Evolutionary conservation across 1,284 basidiomycete species (phyloP), one percentile per base, ranked within the genome.

Genomic region (Athelia sp.): DNA sequence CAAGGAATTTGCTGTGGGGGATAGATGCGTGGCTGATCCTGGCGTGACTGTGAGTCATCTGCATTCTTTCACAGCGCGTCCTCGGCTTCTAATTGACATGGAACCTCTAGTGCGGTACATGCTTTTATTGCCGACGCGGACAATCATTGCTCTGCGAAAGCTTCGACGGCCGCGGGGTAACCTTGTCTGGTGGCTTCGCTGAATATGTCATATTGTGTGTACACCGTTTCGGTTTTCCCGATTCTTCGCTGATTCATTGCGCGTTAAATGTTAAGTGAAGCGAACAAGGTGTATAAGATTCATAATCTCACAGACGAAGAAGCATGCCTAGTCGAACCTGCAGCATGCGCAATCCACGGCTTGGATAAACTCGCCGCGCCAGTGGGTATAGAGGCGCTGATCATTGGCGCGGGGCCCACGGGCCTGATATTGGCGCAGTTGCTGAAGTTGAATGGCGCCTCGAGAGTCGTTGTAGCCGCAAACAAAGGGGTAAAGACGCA

Each of bases 91-190:
- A 35, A 21, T 48, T 47, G 47, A 22, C 32, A 31, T 24, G 24
- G 17, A 9, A 22, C 22, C n/a, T 2, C 22, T 48, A 89, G 85
- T 93, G 91, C 63, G 83, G 82, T 11, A 70, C 74, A 51, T 93
- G 91, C 67, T 90, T 90, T 72, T 92, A 82, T 68, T 93, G 91
- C 65, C 79, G 89, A 35, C 79, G 87, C 47, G 90, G 90, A 4
- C 67, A 84, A 68, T 72, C 78, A 50, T 65, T 88, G 58, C 62
- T 88, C 61, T 94, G 90, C 67, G 87, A 91, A 68, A 79, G 88
- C 69, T 91, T 91, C 66, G 72, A 80, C 47, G 81, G 84, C 26
- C 74, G 84, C 14, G 91, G 91, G 46, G 87, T 92, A 44, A 87
- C 82, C 44, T 64, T 77, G 53, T 79, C 84, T 51, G 91, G 91